Base-by-base conservation (phyloP, 2,329 filamentous ascomycete genomes). In the Graphilbum fragrans region DNA sequence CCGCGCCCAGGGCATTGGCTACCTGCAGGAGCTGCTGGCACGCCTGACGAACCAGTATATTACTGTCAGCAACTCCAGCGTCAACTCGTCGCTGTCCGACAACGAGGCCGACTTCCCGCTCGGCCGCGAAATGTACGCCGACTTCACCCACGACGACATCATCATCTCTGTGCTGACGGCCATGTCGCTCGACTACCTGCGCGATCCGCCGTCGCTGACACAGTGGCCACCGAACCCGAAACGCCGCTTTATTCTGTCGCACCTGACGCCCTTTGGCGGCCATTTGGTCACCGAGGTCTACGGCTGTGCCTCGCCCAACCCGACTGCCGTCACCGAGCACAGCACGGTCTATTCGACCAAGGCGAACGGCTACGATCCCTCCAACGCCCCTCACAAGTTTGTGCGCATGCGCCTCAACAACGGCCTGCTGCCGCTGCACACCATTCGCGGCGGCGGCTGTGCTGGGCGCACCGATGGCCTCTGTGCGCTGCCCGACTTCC, bases 281-380 rank as follows among this genome's bases (percentile, higher is more conserved):
- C 63, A 68, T 17, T 59, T 77, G 23, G 58, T 72, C 35, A 72
- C 72, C 2, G 72, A 77, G 54, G 62, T 73, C 22, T 69, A 74
- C 47, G 70, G 67, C 27, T 76, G 72, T 49, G 55, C 59, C 3
- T 42, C 46, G 1, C 38, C 59, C 1, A 43, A 63, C 37, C 67
- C 72, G 0, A 49, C 49, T 5, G 53, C 62, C 1, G 60, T 63
- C 3, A 58, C 61, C 27, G 46, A 55, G 2, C 50, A 66, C 32
- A 55, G 59, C 20, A 61, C 61, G 0, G 50, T 58, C 16, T 70
- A 70, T 53, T 58, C 57, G 33, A 58, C 61, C 0, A 52, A 47
- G 0, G 62, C 67, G 42, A 68, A 69, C 45, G 66, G 66, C 35
- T 70, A 69, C 51, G 50, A 60, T 20, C 47, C 67, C 10, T 47